Percentiles rank a stretch among this genome's conserved stretches.
phyloP scores from a whole-genome alignment of 148 eudicot species.

The Drosera capensis region DNA sequence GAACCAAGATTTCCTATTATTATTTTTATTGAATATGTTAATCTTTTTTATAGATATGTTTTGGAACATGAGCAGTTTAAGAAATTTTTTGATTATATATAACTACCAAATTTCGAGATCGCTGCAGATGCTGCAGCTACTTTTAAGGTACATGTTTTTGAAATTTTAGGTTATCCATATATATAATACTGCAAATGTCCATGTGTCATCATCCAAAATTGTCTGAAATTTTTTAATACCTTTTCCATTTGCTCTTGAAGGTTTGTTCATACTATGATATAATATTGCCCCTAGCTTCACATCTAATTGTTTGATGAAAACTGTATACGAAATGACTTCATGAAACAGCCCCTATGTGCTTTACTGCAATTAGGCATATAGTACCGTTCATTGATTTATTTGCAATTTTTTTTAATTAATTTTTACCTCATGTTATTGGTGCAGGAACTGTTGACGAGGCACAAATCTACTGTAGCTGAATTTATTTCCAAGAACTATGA shows the following conservation, averaged over 20 bases:
- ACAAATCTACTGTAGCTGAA: constrained; percentile 95
- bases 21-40: neutral
- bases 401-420: no score
- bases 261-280: no score
- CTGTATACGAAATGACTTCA: no score
- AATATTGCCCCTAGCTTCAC: no score
- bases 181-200: neutral
- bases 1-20: neutral
- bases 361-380: no score
- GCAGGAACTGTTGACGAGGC: constrained; percentile 96
- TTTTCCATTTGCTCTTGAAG: no score
- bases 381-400: no score
- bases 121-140: constrained; percentile 98
- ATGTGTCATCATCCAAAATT: no score
- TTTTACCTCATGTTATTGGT: no score
- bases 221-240: no score
- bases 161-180: neutral
- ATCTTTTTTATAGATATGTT: constrained; percentile 51
- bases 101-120: constrained; percentile 92
- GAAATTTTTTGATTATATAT: constrained; percentile 81
- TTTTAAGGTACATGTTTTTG: constrained; percentile 52
- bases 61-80: constrained; percentile 75
- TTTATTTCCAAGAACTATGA: constrained; percentile 80
- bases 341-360: no score
- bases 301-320: no score